Conservation (phyloP, 805 yeast species). For the Metschnikowia similis region DNA sequence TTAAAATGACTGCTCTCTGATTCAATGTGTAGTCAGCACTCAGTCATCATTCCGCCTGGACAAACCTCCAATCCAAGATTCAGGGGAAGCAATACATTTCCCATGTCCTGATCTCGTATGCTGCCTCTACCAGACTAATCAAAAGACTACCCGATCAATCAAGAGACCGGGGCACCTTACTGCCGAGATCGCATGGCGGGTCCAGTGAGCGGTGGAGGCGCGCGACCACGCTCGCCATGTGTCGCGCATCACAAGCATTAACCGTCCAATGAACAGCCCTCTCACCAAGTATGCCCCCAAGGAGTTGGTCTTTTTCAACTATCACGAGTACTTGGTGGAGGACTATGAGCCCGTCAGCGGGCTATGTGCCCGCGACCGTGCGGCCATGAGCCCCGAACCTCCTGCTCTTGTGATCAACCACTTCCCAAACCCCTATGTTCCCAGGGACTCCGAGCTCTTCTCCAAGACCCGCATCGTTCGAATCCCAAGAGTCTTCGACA, state of each 20-base stretch:
- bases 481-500: constrained; percentile 50
- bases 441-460: constrained; percentile 24
- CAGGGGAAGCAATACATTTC: too few species aligned
- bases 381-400: constrained; percentile 10
- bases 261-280: constrained; percentile 17
- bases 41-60: too few species aligned
- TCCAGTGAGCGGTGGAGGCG: too few species aligned
- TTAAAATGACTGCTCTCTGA: too few species aligned
- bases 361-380: constrained; percentile 12
- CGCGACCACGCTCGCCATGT: not conserved
- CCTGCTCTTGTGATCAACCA: constrained; percentile 50
- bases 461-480: constrained; percentile 55
- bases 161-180: too few species aligned
- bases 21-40: too few species aligned
- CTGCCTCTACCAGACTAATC: too few species aligned
- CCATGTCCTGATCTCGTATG: too few species aligned
- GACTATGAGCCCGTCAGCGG: not conserved
- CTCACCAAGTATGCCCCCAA: constrained; percentile 19
- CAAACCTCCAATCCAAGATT: too few species aligned
- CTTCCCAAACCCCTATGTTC: constrained; percentile 56
- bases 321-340: constrained; percentile 52
- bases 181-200: too few species aligned
- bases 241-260: not conserved
- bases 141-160: too few species aligned
- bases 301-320: constrained; percentile 49